These are phyloP conservation scores for Meripilus lineatus DNA, from an alignment of 1,284 basidiomycete genomes.

Conservation along the genomic window DNA sequence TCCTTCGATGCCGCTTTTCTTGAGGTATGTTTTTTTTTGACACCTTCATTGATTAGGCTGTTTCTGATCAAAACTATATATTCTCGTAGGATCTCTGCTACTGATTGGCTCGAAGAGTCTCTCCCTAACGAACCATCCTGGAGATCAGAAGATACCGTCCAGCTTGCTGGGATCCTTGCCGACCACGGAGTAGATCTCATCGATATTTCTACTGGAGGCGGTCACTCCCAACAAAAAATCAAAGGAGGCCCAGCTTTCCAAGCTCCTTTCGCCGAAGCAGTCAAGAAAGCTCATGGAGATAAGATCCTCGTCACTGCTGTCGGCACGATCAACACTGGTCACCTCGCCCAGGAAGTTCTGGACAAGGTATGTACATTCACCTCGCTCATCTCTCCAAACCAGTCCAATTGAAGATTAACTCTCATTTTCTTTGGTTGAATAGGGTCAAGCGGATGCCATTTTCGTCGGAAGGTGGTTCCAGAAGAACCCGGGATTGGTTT, in stretches of 20 bases:
- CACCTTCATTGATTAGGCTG: no score
- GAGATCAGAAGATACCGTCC: slow-evolving; percentile 50
- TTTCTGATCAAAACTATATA: slow-evolving; percentile 23
- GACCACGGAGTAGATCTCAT: slow-evolving; percentile 50
- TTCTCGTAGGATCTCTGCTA: slow-evolving; percentile 44
- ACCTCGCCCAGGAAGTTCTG: slow-evolving; percentile 59
- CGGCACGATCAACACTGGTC: slow-evolving; percentile 55
- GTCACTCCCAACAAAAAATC: slow-evolving; percentile 31
- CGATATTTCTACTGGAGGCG: slow-evolving; percentile 48
- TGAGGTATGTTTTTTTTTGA: slow-evolving; percentile 42
- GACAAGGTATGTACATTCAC: slow-evolving; percentile 25
- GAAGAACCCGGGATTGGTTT: slow-evolving; percentile 49
- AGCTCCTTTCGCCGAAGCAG: slow-evolving; percentile 44
- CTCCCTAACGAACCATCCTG: slow-evolving; percentile 41
- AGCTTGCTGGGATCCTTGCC: slow-evolving; percentile 39
- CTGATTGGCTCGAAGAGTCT: slow-evolving; percentile 49
- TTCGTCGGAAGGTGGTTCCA: slow-evolving; percentile 53
- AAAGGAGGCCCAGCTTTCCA: slow-evolving; percentile 37
- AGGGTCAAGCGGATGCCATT: slow-evolving; percentile 34
- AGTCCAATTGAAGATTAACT: not conserved
- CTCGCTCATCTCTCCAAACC: not conserved
- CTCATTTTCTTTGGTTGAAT: slow-evolving; percentile 16
- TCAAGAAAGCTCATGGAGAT: slow-evolving; percentile 40
- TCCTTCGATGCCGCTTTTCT: slow-evolving; percentile 58
- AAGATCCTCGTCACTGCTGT: slow-evolving; percentile 50